A percentile compares a stretch with the other conserved stretches of the same genome.
These are phyloP conservation scores for Candida dubliniensis DNA, from an alignment of 1,139 yeast species.

Conservation along the genomic window DNA sequence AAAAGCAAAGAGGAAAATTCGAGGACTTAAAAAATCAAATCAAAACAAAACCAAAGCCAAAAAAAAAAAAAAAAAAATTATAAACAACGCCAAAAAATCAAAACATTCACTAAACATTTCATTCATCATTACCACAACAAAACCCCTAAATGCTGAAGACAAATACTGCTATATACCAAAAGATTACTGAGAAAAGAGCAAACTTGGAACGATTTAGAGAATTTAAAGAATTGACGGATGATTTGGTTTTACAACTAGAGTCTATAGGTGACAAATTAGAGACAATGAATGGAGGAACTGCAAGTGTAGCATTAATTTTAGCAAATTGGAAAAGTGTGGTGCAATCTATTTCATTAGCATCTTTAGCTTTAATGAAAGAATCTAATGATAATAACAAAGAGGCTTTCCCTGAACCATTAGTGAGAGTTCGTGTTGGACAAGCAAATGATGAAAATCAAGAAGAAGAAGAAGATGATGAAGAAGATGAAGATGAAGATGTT, in stretches of 20 bases:
- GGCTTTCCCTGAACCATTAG: conserved; percentile 58
- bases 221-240: conserved; percentile 48
- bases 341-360: conserved; percentile 65
- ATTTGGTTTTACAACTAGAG: conserved; percentile 49
- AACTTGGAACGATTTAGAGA: conserved; percentile 55
- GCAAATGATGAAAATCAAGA: conserved; percentile 13
- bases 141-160: conserved; percentile 12
- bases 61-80: conserved; percentile 5
- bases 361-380: conserved; percentile 54
- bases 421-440: conserved; percentile 57
- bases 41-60: conserved; percentile 5
- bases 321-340: conserved; percentile 73
- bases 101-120: background rate
- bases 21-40: too few species aligned
- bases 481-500: conserved; percentile 5
- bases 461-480: conserved; percentile 10
- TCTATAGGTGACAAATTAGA: conserved; percentile 49
- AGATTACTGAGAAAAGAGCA: conserved; percentile 46
- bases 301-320: conserved; percentile 53
- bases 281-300: conserved; percentile 58
- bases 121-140: background rate
- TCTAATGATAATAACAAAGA: conserved; percentile 46
- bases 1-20: background rate
- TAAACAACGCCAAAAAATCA: conserved; percentile 2
- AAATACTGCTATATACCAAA: conserved; percentile 24